These are phyloP conservation scores for Curvularia eragrostidis DNA, from an alignment of 2,329 filamentous ascomycete species.

Conservation along the genomic window DNA sequence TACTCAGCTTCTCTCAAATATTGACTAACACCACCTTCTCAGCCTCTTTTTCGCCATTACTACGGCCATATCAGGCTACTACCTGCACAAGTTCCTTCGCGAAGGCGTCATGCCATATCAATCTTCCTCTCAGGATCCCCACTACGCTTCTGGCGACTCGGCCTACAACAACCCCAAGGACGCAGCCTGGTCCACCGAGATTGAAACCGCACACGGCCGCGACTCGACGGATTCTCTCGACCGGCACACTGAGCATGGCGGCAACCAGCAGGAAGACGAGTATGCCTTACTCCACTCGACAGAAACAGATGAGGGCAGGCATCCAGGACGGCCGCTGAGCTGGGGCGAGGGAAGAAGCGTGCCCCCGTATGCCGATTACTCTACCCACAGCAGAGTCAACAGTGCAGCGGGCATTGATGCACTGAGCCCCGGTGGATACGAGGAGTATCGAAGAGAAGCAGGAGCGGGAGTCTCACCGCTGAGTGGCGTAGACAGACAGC, in stretches of 20 bases:
- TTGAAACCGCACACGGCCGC: constrained; percentile 47
- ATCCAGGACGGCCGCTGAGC: constrained; percentile 50
- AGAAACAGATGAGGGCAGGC: constrained; percentile 49
- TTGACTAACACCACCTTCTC: constrained; percentile 2
- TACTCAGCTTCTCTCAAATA: neutral
- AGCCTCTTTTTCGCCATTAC: constrained; percentile 64
- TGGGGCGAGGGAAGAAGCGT: constrained; percentile 48
- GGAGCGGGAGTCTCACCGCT: constrained; percentile 9
- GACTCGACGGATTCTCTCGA: constrained; percentile 53
- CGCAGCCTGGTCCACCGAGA: constrained; percentile 54
- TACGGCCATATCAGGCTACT: constrained; percentile 61
- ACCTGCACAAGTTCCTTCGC: constrained; percentile 62
- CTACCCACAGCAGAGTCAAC: constrained; percentile 26
- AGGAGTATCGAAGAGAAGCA: constrained; percentile 42
- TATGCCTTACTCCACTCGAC: constrained; percentile 58
- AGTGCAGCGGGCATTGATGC: constrained; percentile 34
- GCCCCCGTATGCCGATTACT: constrained; percentile 47
- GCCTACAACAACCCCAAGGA: constrained; percentile 41
- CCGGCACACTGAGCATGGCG: constrained; percentile 48
- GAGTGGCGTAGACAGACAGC: constrained; percentile 12
- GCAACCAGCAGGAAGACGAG: constrained; percentile 58
- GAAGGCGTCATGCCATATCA: constrained; percentile 61
- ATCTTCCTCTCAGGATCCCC: constrained; percentile 52
- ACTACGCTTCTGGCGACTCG: constrained; percentile 49
- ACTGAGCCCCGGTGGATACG: constrained; percentile 45